Evolutionary conservation across 176 grass and related monocot genomes (phyloP), one percentile per base, ranked within the genome.

Genomic region (Paspalum vaginatum): DNA sequence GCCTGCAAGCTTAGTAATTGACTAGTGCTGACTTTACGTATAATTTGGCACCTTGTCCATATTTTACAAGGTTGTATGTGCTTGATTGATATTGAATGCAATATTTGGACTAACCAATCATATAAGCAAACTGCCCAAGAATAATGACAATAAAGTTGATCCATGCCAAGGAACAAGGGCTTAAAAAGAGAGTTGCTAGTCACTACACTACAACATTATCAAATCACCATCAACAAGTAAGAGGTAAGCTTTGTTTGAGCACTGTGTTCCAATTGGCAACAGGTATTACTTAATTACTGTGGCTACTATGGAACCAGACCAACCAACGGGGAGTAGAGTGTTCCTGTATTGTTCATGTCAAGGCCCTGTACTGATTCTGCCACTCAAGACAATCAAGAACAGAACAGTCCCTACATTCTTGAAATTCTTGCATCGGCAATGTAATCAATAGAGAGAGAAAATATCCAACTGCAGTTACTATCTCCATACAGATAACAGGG

Each of bases 51-150:
- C 43, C 45, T 11, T 18, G 5, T 42, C 43, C 52, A 37, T 50
- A 39, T 55, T 18, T 53, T 1, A 82, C 56, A 82, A 72, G 68
- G 79, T 42, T 82, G 20, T 50, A 48, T 48, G 21, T 11, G 17
- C 40, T 66, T 47, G 60, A 15, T 12, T 38, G 37, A 45, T 58
- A 24, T 39, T 24, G 17, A 66, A 76, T 20, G 14, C 25, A 42
- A 24, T 76, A 68, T 61, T 60, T 44, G 3, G 16, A 68, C 27
- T 60, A 70, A 61, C 37, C 65, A 85, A 41, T 58, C 65, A 51
- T 43, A 68, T 56, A 25, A 52, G 52, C 5, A 0, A 61, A 77
- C 26, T 5, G 11, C 55, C 0, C 4, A 65, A 76, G 50, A 20
- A 76, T 49, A 12, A 20, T 67, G 17, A 48, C 81, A 76, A 42